phyloP scores from a whole-genome alignment of 139 green algal species.

The Haematococcus lacustris region DNA sequence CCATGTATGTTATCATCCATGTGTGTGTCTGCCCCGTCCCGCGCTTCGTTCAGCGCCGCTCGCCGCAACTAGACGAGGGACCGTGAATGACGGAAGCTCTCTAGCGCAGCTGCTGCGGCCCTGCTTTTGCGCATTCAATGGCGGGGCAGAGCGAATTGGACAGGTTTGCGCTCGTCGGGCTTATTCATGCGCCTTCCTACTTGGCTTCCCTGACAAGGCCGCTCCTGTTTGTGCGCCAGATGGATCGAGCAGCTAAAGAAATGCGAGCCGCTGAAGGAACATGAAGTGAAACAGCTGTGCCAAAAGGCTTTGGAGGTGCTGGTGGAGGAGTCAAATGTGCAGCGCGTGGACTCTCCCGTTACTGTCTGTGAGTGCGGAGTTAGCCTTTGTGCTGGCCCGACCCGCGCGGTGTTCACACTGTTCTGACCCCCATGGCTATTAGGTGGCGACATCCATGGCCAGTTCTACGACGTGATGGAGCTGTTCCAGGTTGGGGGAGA shows the following conservation, averaged over 20 bases:
- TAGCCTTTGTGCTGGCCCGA: too few relatives aligned
- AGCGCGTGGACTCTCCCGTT: constrained; percentile 90
- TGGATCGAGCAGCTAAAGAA: constrained; percentile 93
- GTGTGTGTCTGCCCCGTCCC: too few relatives aligned
- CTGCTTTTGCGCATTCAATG: too few relatives aligned
- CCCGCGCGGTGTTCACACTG: too few relatives aligned
- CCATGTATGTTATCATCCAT: too few relatives aligned
- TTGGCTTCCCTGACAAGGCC: not conserved
- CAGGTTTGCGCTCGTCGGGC: not conserved
- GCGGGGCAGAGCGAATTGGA: constrained; percentile 1
- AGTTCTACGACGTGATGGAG: constrained; percentile 98
- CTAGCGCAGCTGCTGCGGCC: too few relatives aligned
- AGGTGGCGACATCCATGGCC: constrained; percentile 97
- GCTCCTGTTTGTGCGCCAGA: constrained; percentile 1
- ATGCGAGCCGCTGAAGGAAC: constrained; percentile 90
- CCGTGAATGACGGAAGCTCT: too few relatives aligned
- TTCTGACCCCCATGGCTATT: too few relatives aligned
- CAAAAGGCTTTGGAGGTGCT: constrained; percentile 89
- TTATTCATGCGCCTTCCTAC: not conserved
- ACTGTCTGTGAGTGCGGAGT: constrained; percentile 87
- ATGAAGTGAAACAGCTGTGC: constrained; percentile 91
- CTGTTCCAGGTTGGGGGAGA: constrained; percentile 94
- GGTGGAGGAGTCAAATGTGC: constrained; percentile 98
- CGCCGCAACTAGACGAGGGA: too few relatives aligned
- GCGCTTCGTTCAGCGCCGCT: too few relatives aligned